Percentiles rank a stretch among this genome's conserved stretches.
These are phyloP conservation scores for Polygonum maritimum DNA, from an alignment of 148 eudicot species.

Conservation along the genomic window DNA sequence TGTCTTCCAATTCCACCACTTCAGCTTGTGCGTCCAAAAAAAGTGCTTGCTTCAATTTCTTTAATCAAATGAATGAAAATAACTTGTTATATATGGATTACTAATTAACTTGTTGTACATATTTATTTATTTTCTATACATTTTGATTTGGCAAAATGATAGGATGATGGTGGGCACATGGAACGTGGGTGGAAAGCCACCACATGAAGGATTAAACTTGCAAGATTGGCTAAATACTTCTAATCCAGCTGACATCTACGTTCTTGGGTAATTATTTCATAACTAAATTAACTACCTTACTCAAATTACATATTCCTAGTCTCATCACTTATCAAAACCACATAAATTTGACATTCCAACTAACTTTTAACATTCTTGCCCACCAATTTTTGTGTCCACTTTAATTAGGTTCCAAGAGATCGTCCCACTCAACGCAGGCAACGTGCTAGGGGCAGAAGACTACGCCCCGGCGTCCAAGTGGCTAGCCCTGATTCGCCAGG, in stretches of 20 bases:
- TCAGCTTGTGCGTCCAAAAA: background rate
- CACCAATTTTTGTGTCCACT: too few relatives aligned
- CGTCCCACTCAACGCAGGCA: conserved; percentile 71
- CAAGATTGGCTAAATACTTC: conserved; percentile 41
- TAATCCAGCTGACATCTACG: conserved; percentile 59
- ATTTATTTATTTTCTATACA: background rate
- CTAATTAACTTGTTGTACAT: background rate
- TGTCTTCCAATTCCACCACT: background rate
- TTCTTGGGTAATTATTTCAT: conserved; percentile 41
- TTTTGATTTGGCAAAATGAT: background rate
- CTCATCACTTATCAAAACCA: too few relatives aligned
- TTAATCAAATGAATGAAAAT: background rate
- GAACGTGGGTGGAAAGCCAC: conserved; percentile 73
- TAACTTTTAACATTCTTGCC: background rate
- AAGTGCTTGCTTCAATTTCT: background rate
- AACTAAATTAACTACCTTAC: background rate
- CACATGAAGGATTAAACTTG: conserved; percentile 39
- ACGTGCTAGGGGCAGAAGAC: conserved; percentile 61
- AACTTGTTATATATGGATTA: background rate
- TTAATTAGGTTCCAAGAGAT: conserved; percentile 56
- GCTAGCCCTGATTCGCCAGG: conserved; percentile 42
- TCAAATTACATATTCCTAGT: background rate
- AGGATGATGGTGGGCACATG: conserved; percentile 78
- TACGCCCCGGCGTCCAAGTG: conserved; percentile 55
- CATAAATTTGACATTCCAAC: background rate